Percentiles rank a stretch among this genome's conserved stretches.
phyloP scores from a whole-genome alignment of 495 filamentous ascomycete genomes.

The Patellaria atrata region DNA sequence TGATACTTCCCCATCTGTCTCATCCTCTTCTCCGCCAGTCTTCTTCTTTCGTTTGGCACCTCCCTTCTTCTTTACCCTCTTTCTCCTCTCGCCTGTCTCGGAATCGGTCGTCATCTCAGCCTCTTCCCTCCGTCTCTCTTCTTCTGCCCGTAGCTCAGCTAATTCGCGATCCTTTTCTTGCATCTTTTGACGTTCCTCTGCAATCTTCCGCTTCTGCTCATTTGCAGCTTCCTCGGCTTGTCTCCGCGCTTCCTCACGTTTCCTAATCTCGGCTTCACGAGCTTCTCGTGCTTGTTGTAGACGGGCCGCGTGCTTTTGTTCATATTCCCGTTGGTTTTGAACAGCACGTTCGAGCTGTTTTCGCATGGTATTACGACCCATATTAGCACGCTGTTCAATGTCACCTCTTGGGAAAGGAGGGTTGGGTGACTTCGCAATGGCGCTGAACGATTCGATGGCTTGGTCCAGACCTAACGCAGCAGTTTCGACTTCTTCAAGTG shows the following conservation, averaged over 20 bases:
- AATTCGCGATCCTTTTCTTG: constrained; percentile 58
- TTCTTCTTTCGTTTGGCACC: constrained; percentile 45
- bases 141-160: constrained; percentile 53
- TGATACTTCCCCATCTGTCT: constrained; percentile 15
- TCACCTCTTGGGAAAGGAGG: constrained; percentile 84
- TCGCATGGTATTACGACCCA: constrained; percentile 87
- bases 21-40: constrained; percentile 40
- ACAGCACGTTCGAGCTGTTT: constrained; percentile 76
- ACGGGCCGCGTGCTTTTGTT: constrained; percentile 79
- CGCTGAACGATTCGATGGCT: constrained; percentile 68
- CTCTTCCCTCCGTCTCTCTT: constrained; percentile 52
- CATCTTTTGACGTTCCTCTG: constrained; percentile 67
- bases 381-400: constrained; percentile 87
- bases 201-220: constrained; percentile 60
- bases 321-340: constrained; percentile 76
- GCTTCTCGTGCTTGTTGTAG: constrained; percentile 57
- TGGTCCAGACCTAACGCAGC: constrained; percentile 76
- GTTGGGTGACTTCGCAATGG: constrained; percentile 65
- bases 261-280: constrained; percentile 61
- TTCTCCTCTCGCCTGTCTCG: constrained; percentile 64
- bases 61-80: constrained; percentile 50
- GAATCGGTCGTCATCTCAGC: constrained; percentile 60
- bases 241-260: constrained; percentile 56
- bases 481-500: constrained; percentile 59
- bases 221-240: constrained; percentile 49